Conservation (phyloP, 495 filamentous ascomycete genomes). For the Daldinia caldariorum region DNA sequence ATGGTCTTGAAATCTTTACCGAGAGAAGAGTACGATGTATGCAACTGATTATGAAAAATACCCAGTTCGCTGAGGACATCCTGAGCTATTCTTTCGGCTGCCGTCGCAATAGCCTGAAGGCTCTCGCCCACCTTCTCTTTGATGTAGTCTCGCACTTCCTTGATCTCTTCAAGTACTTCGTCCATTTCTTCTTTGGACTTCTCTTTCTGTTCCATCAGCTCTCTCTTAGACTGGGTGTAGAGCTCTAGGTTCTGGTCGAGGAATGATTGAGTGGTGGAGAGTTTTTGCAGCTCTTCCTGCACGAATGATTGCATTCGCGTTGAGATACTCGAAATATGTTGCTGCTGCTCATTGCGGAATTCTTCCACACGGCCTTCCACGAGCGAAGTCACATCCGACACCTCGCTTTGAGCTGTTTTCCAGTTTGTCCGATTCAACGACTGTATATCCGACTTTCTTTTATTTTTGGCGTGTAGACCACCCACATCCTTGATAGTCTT, state of each 20-base stretch:
- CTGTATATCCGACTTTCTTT: constrained; percentile 85
- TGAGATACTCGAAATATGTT: constrained; percentile 72
- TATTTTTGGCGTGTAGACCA: constrained; percentile 82
- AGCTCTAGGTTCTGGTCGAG: constrained; percentile 71
- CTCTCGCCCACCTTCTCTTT: constrained; percentile 87
- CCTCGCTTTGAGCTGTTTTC: constrained; percentile 76
- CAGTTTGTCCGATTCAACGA: constrained; percentile 78
- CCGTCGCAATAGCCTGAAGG: constrained; percentile 81
- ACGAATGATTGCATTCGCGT: constrained; percentile 78
- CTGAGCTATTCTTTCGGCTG: constrained; percentile 85
- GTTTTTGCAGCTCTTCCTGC: constrained; percentile 71
- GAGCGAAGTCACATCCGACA: constrained; percentile 74
- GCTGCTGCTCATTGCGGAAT: constrained; percentile 75
- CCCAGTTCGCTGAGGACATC: constrained; percentile 90
- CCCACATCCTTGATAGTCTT: constrained; percentile 81
- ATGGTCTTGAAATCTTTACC: constrained; percentile 87
- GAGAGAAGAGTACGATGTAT: constrained; percentile 84
- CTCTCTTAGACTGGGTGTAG: constrained; percentile 71
- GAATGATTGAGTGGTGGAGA: constrained; percentile 72
- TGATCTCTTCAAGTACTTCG: constrained; percentile 88
- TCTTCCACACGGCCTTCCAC: constrained; percentile 77
- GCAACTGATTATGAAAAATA: constrained; percentile 83
- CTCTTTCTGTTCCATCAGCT: constrained; percentile 73
- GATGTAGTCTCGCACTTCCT: constrained; percentile 83
- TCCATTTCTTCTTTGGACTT: constrained; percentile 89